Base-by-base conservation (phyloP, 352 stramenopile species). In the Phytophthora cactorum region DNA sequence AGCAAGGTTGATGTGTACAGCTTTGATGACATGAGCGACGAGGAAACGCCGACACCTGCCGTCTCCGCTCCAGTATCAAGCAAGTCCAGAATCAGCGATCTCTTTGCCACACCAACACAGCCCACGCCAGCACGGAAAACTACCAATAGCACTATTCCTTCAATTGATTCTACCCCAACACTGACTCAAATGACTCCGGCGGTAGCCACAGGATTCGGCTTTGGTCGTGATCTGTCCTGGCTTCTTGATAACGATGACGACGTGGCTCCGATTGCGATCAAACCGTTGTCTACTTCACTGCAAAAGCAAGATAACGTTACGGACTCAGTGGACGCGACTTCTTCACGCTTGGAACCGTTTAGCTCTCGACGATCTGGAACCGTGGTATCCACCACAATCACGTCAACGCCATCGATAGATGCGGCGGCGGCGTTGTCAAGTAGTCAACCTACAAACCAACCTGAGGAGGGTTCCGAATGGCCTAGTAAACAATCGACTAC, bases 141-240 rank as follows among this genome's bases (percentile, higher is more conserved):
- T 11, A 43, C 14, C 4, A 59, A 58, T 36, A 56, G 5, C 32
- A 49, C 28, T 22, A 15, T 27, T 41, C 8, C 59, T 10, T 68
- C 46, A 1, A 2, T 62, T 9, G 38, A 59, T 22, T 44, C 45
- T 8, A 52, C 53, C 11, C 14, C 53, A 29, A 12, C 29, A 41
- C 34, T 55, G 17, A 17, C 50, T n/a, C 59, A 59, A 38, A 41
- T 44, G 25, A 62, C 63, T 15, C 34, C 59, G 27, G 41, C 70
- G 27, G 50, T 52, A n/a, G 50, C 60, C 8, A 63, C 66, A n/a
- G 56, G 64, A 14, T 61, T 62, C 12, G 78, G 68, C 2, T 88
- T 88, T 59, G 79, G 79, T 32, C 77, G 79, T 8, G 79, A 88
- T 63, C 70, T 75, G n/a, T 84, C 77, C 28, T 88, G 79, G 79